Evolutionary conservation across 495 filamentous ascomycete genomes (phyloP).

Genomic region (Xylaria sp.): DNA sequence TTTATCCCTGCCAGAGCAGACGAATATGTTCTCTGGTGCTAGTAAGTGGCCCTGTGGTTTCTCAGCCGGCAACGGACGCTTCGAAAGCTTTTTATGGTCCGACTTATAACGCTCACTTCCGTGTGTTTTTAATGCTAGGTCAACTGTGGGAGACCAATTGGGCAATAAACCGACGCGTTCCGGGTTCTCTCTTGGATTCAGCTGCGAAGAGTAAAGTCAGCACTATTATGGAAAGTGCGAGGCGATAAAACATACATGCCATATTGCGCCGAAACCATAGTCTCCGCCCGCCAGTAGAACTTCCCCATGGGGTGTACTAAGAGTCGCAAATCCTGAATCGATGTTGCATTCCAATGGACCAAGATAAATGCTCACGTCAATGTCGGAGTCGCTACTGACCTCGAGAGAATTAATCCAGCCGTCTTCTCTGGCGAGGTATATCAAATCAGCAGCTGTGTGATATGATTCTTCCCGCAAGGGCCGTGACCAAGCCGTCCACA

Average conservation of each 20-base stretch:
- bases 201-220: constrained; percentile 40
- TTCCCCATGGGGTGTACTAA: constrained; percentile 64
- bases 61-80: not conserved
- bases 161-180: constrained; percentile 57
- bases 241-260: constrained; percentile 60
- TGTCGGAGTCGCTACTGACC: constrained; percentile 59
- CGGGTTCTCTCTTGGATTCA: constrained; percentile 51
- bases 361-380: constrained; percentile 59
- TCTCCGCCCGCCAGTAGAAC: constrained; percentile 82
- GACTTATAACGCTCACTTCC: constrained; percentile 26
- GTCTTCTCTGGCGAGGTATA: constrained; percentile 83
- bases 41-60: not conserved
- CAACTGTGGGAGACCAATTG: constrained; percentile 84
- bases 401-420: constrained; percentile 74
- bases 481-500: constrained; percentile 74
- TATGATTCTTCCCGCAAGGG: constrained; percentile 68
- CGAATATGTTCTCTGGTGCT: constrained; percentile 61
- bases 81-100: not conserved
- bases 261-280: constrained; percentile 79
- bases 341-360: constrained; percentile 68
- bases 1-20: constrained; percentile 62
- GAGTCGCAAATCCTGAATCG: constrained; percentile 69
- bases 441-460: constrained; percentile 66
- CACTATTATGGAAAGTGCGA: not conserved
- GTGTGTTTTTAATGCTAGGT: constrained; percentile 64